Percentiles rank a stretch among this genome's conserved stretches.
Evolutionary conservation across 441 rosid genomes (phyloP).

Genomic region (Populus trichocarpa): DNA sequence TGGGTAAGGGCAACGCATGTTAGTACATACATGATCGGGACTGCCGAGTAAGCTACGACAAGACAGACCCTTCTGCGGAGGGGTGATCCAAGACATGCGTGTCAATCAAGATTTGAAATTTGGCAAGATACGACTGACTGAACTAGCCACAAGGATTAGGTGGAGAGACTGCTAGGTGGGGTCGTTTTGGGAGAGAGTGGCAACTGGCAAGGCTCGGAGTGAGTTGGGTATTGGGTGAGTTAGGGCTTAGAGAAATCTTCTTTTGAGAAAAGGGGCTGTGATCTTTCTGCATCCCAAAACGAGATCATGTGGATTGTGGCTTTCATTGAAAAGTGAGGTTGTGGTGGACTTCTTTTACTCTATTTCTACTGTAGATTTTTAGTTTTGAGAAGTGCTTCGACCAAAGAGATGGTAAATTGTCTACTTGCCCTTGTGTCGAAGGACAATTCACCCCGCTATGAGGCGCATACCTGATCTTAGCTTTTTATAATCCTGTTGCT

Average conservation of each 20-base stretch:
- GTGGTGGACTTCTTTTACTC: slow-evolving; percentile 23
- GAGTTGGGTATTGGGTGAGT: slow-evolving; percentile 24
- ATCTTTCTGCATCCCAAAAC: slow-evolving; percentile 53
- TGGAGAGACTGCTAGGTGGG: slow-evolving; percentile 21
- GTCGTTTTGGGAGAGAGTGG: background rate
- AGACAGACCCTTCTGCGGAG: slow-evolving; percentile 20
- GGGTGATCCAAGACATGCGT: slow-evolving; percentile 20
- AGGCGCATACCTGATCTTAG: background rate
- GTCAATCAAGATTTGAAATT: slow-evolving; percentile 27
- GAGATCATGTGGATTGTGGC: slow-evolving; percentile 71
- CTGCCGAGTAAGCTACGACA: slow-evolving; percentile 35
- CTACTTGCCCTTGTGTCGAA: slow-evolving; percentile 2
- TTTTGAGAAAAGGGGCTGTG: slow-evolving; percentile 31
- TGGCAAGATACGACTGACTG: slow-evolving; percentile 17
- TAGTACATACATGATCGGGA: slow-evolving; percentile 51
- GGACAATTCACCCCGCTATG: background rate
- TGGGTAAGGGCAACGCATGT: slow-evolving; percentile 45
- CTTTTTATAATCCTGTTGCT: background rate
- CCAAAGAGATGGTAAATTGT: slow-evolving; percentile 12
- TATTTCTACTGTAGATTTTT: slow-evolving; percentile 16
- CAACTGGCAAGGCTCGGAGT: slow-evolving; percentile 9
- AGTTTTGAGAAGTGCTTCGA: slow-evolving; percentile 15
- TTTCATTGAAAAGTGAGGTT: slow-evolving; percentile 63
- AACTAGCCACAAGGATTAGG: slow-evolving; percentile 13
- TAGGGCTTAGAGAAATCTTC: slow-evolving; percentile 28